Conservation (phyloP, 495 filamentous ascomycete genomes). For the Hyaloscypha finlandica region DNA sequence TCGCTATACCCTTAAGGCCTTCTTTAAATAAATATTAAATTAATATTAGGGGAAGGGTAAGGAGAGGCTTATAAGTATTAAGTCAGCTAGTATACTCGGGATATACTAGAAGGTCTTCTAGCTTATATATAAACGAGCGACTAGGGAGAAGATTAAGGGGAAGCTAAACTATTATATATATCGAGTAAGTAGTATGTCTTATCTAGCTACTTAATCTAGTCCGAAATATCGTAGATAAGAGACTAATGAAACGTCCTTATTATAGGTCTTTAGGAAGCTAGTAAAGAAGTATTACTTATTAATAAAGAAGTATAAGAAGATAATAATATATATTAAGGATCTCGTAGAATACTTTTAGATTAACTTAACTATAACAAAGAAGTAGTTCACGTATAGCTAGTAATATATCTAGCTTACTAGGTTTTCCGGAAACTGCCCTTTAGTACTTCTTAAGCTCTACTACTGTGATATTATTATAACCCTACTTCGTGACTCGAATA, state of each 20-base stretch:
- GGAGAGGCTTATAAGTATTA: slow-evolving; percentile 34
- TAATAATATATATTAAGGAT: slow-evolving; percentile 42
- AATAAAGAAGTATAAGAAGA: slow-evolving; percentile 30
- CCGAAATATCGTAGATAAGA: slow-evolving; percentile 6
- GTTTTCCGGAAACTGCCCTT: no score
- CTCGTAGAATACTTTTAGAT: slow-evolving; percentile 39
- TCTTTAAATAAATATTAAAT: slow-evolving; percentile 40
- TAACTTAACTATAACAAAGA: slow-evolving; percentile 39
- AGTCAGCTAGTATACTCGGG: slow-evolving; percentile 39
- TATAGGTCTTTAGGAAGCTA: slow-evolving; percentile 30
- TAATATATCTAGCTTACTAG: slow-evolving; percentile 25
- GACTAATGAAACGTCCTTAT: not conserved
- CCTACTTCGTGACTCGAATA: no score
- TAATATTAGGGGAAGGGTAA: slow-evolving; percentile 39
- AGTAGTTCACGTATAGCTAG: slow-evolving; percentile 38
- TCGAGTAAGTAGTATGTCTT: slow-evolving; percentile 30
- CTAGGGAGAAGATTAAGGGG: slow-evolving; percentile 56
- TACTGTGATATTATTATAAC: no score
- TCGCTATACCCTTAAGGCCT: slow-evolving; percentile 32
- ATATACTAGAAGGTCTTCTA: slow-evolving; percentile 44
- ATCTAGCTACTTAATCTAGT: slow-evolving; percentile 17
- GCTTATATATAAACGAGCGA: slow-evolving; percentile 47
- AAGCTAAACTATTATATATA: slow-evolving; percentile 34
- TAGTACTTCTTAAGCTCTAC: no score
- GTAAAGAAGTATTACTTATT: slow-evolving; percentile 32